A percentile compares a stretch with the other conserved stretches of the same genome.
Conservation (phyloP, 2,329 filamentous ascomycete genomes). For the Exophiala aquamarina region DNA sequence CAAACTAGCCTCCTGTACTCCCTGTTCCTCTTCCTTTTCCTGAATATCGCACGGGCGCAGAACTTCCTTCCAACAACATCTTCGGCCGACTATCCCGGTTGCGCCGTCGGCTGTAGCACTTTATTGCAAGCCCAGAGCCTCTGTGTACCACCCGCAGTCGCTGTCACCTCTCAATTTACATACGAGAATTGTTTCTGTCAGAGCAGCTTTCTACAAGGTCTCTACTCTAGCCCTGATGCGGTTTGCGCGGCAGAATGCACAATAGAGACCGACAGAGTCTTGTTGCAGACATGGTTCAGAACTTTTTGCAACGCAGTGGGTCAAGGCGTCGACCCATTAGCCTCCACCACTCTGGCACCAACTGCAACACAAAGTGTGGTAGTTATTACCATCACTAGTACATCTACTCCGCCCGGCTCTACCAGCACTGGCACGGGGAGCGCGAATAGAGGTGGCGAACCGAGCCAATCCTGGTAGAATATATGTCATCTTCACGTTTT, state of each 20-base stretch:
- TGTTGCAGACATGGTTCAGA: constrained; percentile 70
- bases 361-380: constrained; percentile 22
- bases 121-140: constrained; percentile 70
- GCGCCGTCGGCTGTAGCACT: constrained; percentile 58
- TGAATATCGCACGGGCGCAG: constrained; percentile 27
- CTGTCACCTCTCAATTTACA: constrained; percentile 49
- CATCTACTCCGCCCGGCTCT: constrained; percentile 27
- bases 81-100: constrained; percentile 57
- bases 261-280: constrained; percentile 50
- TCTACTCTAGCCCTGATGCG: constrained; percentile 56
- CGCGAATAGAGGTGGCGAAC: constrained; percentile 3
- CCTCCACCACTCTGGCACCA: constrained; percentile 31
- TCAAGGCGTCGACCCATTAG: constrained; percentile 35
- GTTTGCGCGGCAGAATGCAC: constrained; percentile 65
- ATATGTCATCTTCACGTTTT: background rate
- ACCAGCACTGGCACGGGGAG: constrained; percentile 23
- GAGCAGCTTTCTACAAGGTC: constrained; percentile 57
- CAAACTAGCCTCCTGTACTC: constrained; percentile 22
- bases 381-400: constrained; percentile 20
- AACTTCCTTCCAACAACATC: constrained; percentile 38
- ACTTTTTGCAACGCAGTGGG: constrained; percentile 59
- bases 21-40: constrained; percentile 27
- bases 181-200: constrained; percentile 75
- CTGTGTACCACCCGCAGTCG: constrained; percentile 62
- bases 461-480: constrained; percentile 24